Conservation (phyloP, 768 basidiomycete genomes). For the Hirschioporus abietinus region DNA sequence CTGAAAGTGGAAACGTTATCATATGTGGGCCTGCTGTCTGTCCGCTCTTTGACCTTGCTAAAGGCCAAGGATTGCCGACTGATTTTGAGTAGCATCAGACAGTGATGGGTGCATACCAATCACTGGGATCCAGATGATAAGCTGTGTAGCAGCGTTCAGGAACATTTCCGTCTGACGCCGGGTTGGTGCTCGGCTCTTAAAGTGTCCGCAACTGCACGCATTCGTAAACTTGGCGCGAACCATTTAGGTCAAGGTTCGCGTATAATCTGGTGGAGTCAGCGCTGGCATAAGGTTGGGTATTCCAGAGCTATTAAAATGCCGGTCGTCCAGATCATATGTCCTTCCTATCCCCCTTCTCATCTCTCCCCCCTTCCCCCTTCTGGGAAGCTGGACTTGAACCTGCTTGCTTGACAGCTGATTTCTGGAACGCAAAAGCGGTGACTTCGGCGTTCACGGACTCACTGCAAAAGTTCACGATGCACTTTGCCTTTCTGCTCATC, state of each 20-base stretch:
- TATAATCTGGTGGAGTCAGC: neutral
- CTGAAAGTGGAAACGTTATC: neutral
- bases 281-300: neutral
- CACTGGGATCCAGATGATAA: neutral
- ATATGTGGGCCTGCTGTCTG: neutral
- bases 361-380: neutral
- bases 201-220: neutral
- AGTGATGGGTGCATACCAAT: neutral
- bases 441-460: neutral
- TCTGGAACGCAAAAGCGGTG: neutral
- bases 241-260: too few relatives aligned
- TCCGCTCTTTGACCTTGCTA: neutral
- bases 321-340: neutral
- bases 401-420: neutral
- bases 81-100: neutral
- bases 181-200: neutral
- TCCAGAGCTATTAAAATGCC: neutral
- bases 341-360: neutral
- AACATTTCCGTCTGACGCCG: neutral
- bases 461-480: neutral
- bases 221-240: neutral
- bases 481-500: neutral
- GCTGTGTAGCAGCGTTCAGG: neutral
- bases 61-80: neutral
- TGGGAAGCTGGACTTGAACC: neutral